Conservation (phyloP, 2,329 filamentous ascomycete genomes). For the Hypoxylon sp. region DNA sequence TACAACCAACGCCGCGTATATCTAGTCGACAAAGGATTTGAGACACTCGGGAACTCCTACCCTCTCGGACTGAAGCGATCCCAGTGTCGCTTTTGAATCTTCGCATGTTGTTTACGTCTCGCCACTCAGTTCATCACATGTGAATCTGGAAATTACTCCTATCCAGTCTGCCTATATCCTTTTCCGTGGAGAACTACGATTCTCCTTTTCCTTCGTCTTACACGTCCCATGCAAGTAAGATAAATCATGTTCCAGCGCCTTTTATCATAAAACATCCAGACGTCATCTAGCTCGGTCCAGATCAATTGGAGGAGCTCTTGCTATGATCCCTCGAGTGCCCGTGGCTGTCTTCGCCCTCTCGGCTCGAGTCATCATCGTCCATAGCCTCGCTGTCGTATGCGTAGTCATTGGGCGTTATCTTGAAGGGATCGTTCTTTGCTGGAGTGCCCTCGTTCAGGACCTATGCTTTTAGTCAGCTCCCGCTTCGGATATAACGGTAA, state of each 20-base stretch:
- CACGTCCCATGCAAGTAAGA: neutral
- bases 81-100: neutral
- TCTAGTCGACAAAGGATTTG: constrained; percentile 23
- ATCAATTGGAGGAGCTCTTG: constrained; percentile 37
- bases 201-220: constrained; percentile 3
- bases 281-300: constrained; percentile 1
- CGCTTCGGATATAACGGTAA: neutral
- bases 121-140: neutral
- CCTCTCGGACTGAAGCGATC: neutral
- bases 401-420: constrained; percentile 28
- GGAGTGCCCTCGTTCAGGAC: constrained; percentile 51
- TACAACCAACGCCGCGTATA: constrained; percentile 18
- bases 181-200: neutral
- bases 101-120: neutral
- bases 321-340: constrained; percentile 17
- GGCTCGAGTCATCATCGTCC: constrained; percentile 28
- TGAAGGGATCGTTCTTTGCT: constrained; percentile 38
- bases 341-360: constrained; percentile 12
- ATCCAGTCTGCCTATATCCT: neutral
- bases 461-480: constrained; percentile 26
- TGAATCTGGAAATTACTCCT: neutral
- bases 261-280: neutral
- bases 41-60: constrained; percentile 30
- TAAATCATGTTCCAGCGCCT: neutral
- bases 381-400: constrained; percentile 32